phyloP scores from a whole-genome alignment of 2,329 filamentous ascomycete genomes.

The Penicillium sp. region DNA sequence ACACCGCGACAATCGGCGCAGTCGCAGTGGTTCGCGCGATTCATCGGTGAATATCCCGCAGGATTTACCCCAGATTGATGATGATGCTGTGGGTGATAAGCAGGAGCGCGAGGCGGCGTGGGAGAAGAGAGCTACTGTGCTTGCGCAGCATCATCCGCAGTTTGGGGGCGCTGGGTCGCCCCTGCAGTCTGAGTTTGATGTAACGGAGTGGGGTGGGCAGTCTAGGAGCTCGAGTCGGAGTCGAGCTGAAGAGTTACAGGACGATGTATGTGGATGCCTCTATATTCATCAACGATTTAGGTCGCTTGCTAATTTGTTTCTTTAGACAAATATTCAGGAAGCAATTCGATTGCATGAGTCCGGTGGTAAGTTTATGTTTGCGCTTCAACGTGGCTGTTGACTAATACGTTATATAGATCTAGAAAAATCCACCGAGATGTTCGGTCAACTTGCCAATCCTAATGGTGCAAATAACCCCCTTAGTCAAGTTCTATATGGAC shows the following conservation, averaged over 20 bases:
- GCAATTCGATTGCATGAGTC: constrained; percentile 92
- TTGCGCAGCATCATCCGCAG: constrained; percentile 62
- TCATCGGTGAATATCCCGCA: constrained; percentile 69
- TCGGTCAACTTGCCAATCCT: constrained; percentile 78
- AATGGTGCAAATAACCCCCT: constrained; percentile 85
- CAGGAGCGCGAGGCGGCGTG: constrained; percentile 70
- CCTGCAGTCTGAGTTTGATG: constrained; percentile 13
- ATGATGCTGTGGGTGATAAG: constrained; percentile 46
- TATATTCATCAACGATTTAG: constrained; percentile 3
- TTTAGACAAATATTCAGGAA: constrained; percentile 72
- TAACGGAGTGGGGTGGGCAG: constrained; percentile 4
- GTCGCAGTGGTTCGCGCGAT: constrained; percentile 31
- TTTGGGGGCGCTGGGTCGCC: constrained; percentile 34
- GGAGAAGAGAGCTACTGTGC: constrained; percentile 89
- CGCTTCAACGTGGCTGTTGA: not conserved
- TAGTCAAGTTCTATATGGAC: constrained; percentile 92
- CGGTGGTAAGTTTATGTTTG: constrained; percentile 52
- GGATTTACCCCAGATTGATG: constrained; percentile 72
- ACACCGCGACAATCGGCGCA: constrained; percentile 37
- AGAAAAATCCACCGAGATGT: constrained; percentile 77
- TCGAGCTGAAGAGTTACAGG: constrained; percentile 30
- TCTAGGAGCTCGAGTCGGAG: constrained; percentile 37
- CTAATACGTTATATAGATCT: constrained; percentile 53
- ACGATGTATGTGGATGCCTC: constrained; percentile 34
- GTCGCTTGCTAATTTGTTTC: not conserved